A percentile compares a stretch with the other conserved stretches of the same genome.
These are phyloP conservation scores for Lichtheimia corymbifera DNA, from an alignment of 371 early-diverging fungal genomes.

Conservation along the genomic window DNA sequence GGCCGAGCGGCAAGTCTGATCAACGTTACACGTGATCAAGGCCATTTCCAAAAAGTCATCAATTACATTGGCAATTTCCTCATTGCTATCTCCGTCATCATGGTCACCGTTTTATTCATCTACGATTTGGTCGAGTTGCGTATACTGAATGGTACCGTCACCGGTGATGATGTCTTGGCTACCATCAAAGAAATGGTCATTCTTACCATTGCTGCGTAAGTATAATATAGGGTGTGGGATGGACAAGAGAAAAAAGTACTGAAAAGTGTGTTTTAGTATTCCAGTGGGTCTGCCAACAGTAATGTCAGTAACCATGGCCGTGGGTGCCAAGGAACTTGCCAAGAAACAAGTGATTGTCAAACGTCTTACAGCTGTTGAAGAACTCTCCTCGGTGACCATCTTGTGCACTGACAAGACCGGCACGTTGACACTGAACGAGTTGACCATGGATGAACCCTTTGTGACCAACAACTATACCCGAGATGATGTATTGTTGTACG, in stretches of 20 bases:
- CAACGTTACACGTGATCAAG: conserved; percentile 78
- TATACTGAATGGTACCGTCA: conserved; percentile 34
- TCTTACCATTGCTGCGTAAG: conserved; percentile 89
- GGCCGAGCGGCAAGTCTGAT: conserved; percentile 92
- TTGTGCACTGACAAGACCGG: conserved; percentile 98
- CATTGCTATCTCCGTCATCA: conserved; percentile 75
- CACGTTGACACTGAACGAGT: conserved; percentile 91
- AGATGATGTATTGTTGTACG: conserved; percentile 81
- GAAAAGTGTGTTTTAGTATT: conserved; percentile 51
- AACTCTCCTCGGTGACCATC: conserved; percentile 91
- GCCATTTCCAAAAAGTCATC: conserved; percentile 92
- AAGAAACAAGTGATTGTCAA: conserved; percentile 94
- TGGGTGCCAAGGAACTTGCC: conserved; percentile 92
- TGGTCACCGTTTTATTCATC: conserved; percentile 83
- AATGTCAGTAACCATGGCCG: conserved; percentile 95
- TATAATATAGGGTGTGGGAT: conserved; percentile 3
- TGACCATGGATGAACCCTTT: conserved; percentile 89
- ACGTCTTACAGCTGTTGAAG: conserved; percentile 93
- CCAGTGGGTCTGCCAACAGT: conserved; percentile 97
- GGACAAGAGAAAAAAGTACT: neutral
- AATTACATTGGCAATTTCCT: conserved; percentile 92
- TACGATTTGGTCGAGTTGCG: conserved; percentile 62
- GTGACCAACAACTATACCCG: conserved; percentile 70
- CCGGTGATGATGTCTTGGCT: conserved; percentile 51
- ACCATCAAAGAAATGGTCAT: conserved; percentile 84